Evolutionary conservation across 257 asterid genomes (phyloP).

Genomic region (Lavandula angustifolia): DNA sequence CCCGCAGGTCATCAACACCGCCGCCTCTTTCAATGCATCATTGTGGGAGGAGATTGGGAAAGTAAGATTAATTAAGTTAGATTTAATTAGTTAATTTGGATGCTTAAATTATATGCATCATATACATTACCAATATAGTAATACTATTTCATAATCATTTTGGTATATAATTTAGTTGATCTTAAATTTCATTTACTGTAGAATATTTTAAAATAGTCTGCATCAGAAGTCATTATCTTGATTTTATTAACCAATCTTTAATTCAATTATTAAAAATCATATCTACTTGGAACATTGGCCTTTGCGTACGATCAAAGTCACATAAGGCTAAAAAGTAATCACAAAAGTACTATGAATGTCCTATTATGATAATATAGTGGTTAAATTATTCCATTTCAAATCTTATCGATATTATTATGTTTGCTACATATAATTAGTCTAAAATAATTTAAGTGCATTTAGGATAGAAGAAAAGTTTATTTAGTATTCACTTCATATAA

Average conservation of each 20-base stretch:
- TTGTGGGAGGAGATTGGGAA: conserved; percentile 79
- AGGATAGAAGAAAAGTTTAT: too few relatives aligned
- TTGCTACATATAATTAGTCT: too few relatives aligned
- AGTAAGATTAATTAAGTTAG: conserved; percentile 40
- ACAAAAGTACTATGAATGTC: background rate
- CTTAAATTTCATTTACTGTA: too few relatives aligned
- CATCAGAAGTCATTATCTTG: conserved; percentile 6
- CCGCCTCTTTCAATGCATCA: conserved; percentile 84
- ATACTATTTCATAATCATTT: too few relatives aligned
- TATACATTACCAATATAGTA: too few relatives aligned
- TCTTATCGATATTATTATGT: too few relatives aligned
- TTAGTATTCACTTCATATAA: too few relatives aligned
- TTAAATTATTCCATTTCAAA: too few relatives aligned
- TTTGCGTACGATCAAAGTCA: background rate
- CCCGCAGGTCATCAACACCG: conserved; percentile 82
- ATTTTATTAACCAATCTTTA: conserved; percentile 1
- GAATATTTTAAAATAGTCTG: background rate
- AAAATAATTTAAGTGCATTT: too few relatives aligned
- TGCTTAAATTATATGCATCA: too few relatives aligned
- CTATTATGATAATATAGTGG: too few relatives aligned
- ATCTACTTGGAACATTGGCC: conserved; percentile 18
- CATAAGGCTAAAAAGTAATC: background rate
- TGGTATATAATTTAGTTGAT: too few relatives aligned
- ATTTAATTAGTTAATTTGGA: background rate
- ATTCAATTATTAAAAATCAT: conserved; percentile 14